These are phyloP conservation scores for Diaporthe aspalathi DNA, from an alignment of 2,329 filamentous ascomycete species.

Conservation along the genomic window DNA sequence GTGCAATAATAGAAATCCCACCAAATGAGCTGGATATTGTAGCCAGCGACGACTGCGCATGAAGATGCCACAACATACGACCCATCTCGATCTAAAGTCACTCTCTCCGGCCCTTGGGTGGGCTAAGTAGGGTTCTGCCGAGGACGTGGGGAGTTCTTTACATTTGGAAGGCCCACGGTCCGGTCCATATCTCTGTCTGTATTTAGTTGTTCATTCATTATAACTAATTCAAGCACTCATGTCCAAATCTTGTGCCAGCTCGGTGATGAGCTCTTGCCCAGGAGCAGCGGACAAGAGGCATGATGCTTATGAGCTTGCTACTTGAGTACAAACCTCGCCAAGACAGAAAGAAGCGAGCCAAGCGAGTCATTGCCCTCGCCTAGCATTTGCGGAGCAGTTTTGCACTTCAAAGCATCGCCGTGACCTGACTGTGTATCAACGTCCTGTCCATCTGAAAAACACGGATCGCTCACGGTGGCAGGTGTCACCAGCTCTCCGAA, in stretches of 20 bases:
- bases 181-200: neutral
- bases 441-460: neutral
- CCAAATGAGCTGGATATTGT: slow-evolving; percentile 11
- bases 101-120: neutral
- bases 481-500: neutral
- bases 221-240: neutral
- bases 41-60: slow-evolving; percentile 14
- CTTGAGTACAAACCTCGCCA: too few relatives aligned
- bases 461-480: neutral
- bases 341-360: neutral
- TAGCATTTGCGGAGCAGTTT: neutral
- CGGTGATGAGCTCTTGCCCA: accelerated
- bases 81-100: neutral
- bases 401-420: too few relatives aligned
- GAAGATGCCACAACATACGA: neutral
- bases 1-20: slow-evolving; percentile 3
- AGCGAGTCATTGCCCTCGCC: neutral
- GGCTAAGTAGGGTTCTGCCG: neutral
- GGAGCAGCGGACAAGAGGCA: neutral
- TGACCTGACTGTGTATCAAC: neutral
- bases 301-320: neutral
- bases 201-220: neutral
- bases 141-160: neutral
- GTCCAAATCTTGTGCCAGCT: neutral
- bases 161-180: neutral